A percentile compares a stretch with the other conserved stretches of the same genome.
phyloP scores from a whole-genome alignment of 2,329 filamentous ascomycete genomes.

The Neonectria neomacrospora region DNA sequence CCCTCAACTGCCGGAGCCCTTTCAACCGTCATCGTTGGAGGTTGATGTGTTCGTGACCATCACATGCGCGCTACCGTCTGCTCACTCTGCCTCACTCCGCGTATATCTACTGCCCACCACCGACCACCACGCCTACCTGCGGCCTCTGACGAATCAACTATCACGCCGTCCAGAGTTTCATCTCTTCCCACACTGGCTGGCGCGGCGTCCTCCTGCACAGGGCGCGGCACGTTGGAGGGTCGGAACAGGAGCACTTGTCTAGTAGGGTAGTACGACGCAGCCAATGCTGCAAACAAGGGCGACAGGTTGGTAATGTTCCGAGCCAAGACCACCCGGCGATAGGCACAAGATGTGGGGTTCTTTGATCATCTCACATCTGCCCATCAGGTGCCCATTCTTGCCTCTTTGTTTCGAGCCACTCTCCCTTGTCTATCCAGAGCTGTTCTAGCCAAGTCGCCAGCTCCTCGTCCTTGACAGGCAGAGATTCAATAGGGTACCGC shows the following conservation, averaged over 20 bases:
- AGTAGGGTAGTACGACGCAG: conserved; percentile 5
- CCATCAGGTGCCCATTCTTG: conserved; percentile 31
- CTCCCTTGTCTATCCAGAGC: conserved; percentile 64
- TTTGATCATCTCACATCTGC: conserved; percentile 23
- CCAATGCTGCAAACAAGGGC: conserved; percentile 23
- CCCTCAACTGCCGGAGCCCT: conserved; percentile 36
- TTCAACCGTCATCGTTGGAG: conserved; percentile 25
- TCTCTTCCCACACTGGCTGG: conserved; percentile 4
- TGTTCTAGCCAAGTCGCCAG: conserved; percentile 64
- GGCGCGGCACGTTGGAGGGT: conserved; percentile 2
- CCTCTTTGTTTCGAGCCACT: conserved; percentile 56
- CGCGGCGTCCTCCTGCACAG: not conserved
- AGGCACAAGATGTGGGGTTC: conserved; percentile 11
- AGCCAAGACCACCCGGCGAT: not conserved
- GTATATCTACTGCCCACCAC: conserved; percentile 25
- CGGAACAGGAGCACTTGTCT: conserved; percentile 1
- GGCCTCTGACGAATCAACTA: conserved; percentile 22
- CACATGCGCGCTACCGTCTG: conserved; percentile 29
- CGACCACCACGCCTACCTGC: conserved; percentile 22
- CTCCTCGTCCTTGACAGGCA: conserved; percentile 60
- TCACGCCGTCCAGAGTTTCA: conserved; percentile 17
- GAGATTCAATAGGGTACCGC: conserved; percentile 59
- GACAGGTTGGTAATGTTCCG: conserved; percentile 2
- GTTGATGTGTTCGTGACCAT: conserved; percentile 21
- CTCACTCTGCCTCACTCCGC: conserved; percentile 13